Base-by-base conservation (phyloP, 2,329 filamentous ascomycete genomes). In the Periconia sp. region DNA sequence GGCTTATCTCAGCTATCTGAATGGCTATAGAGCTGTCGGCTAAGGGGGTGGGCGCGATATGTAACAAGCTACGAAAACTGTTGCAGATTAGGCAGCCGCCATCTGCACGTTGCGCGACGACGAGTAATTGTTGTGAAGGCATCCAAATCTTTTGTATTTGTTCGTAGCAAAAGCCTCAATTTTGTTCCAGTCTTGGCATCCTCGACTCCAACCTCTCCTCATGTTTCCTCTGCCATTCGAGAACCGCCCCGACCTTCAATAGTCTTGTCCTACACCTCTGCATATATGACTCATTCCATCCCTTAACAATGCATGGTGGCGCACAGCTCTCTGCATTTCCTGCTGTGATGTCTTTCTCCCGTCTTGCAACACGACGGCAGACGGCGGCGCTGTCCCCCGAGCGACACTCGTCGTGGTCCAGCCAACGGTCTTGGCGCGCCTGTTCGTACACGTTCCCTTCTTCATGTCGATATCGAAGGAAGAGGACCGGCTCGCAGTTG, bases 211-310 rank as follows among this genome's bases (percentile, higher is more conserved):
- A 26, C 35, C 13, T 24, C 23, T 18, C 23, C 22, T 30, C 19
- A 30, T 25, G 19, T 29, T 18, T 11, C 12, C 8, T 26, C 19
- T 25, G 9, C 26, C 16, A 8, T 4, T n/a, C 7, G 15, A 19
- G 21, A 33, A 24, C 11, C 19, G 21, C 13, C 10, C 17, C n/a
- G 23, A 11, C 18, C 13, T 30, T 43, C 15, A 43, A 21, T 40
- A 36, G 3, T 19, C 17, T 30, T 8, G 32, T 42, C 39, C 23
- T 19, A 40, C 15, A 17, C 15, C 25, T 17, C 36, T 45, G 38
- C 41, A 41, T 19, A 15, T 23, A 26, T 48, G 46, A 44, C 36
- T 41, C 40, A 32, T 44, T 36, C 19, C 33, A 35, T 40, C 39
- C 39, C 39, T 43, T 47, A 19, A 1, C n/a, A 5, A 6, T 42